Evolutionary conservation across 768 basidiomycete genomes (phyloP).

Genomic region (Jaapia argillacea): DNA sequence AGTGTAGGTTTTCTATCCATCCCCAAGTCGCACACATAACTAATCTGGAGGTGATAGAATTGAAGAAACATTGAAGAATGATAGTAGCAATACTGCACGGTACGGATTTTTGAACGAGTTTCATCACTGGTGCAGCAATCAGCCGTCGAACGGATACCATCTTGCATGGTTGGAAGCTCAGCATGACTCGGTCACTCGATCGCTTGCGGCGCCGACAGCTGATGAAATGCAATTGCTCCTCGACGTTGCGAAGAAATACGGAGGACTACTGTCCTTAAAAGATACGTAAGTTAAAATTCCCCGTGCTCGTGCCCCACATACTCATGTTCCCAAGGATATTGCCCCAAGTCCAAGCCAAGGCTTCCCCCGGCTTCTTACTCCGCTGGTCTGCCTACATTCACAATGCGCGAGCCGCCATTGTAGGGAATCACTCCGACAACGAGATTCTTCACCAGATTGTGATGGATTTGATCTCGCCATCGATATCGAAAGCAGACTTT

Average conservation of each 20-base stretch:
- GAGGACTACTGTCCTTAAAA: not conserved
- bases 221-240: not conserved
- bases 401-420: not conserved
- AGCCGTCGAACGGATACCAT: not conserved
- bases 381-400: not conserved
- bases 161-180: not conserved
- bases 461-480: not conserved
- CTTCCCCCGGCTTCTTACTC: not conserved
- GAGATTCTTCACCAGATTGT: not conserved
- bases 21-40: not conserved
- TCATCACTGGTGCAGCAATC: not conserved
- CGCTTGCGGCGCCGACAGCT: not conserved
- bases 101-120: not conserved
- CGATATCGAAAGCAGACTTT: not conserved
- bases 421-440: not conserved
- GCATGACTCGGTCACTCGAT: not conserved
- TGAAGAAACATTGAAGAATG: conserved; percentile 3
- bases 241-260: not conserved
- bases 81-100: not conserved
- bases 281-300: not conserved
- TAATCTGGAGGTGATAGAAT: conserved; percentile 1
- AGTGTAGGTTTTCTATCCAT: not conserved
- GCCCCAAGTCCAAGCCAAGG: not conserved
- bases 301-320: not conserved
- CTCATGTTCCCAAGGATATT: not conserved